phyloP scores from a whole-genome alignment of 2,329 filamentous ascomycete genomes.

The Peltaster fructicola region DNA sequence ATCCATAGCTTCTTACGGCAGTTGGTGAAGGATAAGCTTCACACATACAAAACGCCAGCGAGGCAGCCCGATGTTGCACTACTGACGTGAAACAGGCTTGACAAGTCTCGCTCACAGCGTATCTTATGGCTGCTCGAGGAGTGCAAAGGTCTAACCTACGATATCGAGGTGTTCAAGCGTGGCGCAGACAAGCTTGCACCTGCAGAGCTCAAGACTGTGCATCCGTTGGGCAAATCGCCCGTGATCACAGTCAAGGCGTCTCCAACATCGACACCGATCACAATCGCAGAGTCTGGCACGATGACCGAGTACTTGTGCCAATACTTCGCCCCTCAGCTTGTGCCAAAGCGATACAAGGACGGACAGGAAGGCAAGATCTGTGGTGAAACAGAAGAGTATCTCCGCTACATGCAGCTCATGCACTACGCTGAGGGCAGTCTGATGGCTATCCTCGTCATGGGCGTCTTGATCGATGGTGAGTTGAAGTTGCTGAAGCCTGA shows the following conservation, averaged over 20 bases:
- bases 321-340: conserved; percentile 36
- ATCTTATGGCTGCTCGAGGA: conserved; percentile 78
- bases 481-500: conserved; percentile 3
- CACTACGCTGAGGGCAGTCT: conserved; percentile 75
- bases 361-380: conserved; percentile 38
- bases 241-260: conserved; percentile 47
- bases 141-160: conserved; percentile 53
- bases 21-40: background rate
- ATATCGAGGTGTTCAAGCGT: conserved; percentile 64
- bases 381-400: conserved; percentile 41
- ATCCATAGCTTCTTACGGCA: background rate
- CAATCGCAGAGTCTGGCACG: conserved; percentile 65
- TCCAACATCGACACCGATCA: conserved; percentile 27
- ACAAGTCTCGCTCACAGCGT: conserved; percentile 65
- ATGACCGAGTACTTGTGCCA: conserved; percentile 73
- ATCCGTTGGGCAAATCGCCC: conserved; percentile 77
- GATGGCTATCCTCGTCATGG: conserved; percentile 52
- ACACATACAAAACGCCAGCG: background rate
- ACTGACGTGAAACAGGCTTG: conserved; percentile 42
- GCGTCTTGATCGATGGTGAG: conserved; percentile 42
- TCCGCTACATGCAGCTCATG: conserved; percentile 51
- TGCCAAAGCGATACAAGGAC: conserved; percentile 34
- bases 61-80: too few species aligned
- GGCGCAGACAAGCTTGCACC: conserved; percentile 49
- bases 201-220: conserved; percentile 55